A percentile compares a stretch with the other conserved stretches of the same genome.
phyloP scores from a whole-genome alignment of 176 grass and related monocot genomes.

The Oryza longistaminata region DNA sequence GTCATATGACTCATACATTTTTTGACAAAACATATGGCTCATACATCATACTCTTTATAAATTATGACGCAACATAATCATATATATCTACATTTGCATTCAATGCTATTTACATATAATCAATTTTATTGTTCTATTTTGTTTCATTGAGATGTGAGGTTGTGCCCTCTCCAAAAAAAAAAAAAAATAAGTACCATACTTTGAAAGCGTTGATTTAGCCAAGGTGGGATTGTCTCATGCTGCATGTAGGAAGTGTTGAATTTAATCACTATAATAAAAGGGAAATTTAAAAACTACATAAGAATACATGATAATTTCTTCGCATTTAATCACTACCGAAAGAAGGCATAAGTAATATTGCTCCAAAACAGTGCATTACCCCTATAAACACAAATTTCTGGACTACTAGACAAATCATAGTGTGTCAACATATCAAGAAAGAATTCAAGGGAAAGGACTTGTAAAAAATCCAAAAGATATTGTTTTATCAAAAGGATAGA shows the following conservation, averaged over 20 bases:
- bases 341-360: neutral
- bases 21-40: too few relatives aligned
- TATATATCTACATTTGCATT: neutral
- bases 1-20: neutral
- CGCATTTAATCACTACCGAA: neutral
- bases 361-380: neutral
- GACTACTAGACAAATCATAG: neutral
- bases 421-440: neutral
- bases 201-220: neutral
- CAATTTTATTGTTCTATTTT: neutral
- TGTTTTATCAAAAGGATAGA: neutral
- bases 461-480: neutral
- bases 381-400: neutral
- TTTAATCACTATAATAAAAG: neutral
- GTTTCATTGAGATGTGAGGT: neutral
- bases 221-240: neutral
- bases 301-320: neutral
- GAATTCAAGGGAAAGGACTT: neutral
- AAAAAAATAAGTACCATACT: neutral
- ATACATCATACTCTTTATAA: neutral
- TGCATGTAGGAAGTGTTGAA: neutral
- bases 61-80: neutral
- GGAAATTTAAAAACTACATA: too few relatives aligned
- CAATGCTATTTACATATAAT: neutral
- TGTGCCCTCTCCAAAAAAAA: too few relatives aligned